phyloP scores from a whole-genome alignment of 1,284 basidiomycete genomes.

The Trichosporon asahii region DNA sequence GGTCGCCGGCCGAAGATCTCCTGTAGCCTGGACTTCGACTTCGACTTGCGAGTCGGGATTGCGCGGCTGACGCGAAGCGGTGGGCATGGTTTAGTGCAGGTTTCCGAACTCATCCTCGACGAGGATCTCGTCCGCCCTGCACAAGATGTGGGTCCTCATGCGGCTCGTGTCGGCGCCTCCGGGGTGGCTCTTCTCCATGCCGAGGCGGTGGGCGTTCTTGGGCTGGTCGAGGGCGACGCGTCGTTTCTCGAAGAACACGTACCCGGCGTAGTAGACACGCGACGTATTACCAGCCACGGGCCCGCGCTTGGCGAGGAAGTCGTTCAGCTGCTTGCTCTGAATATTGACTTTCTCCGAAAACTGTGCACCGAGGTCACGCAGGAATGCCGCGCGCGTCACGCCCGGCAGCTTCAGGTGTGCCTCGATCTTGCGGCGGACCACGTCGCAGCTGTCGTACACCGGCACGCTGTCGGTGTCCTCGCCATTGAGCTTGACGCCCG shows the following conservation, averaged over 20 bases:
- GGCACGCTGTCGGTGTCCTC: slow-evolving; percentile 6
- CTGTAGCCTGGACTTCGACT: not conserved
- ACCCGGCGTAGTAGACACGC: slow-evolving; percentile 14
- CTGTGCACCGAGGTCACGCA: slow-evolving; percentile 4
- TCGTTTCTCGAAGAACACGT: slow-evolving; percentile 17
- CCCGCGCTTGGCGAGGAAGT: slow-evolving; percentile 11
- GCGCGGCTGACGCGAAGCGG: not conserved
- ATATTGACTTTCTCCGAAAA: not conserved
- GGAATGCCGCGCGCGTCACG: slow-evolving; percentile 11
- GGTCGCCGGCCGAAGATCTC: not conserved
- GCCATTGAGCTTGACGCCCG: slow-evolving; percentile 1
- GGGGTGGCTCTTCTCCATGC: slow-evolving; percentile 13
- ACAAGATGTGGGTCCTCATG: not conserved
- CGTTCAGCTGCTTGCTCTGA: slow-evolving; percentile 17
- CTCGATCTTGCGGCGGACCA: slow-evolving; percentile 11
- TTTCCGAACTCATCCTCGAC: slow-evolving; percentile 3
- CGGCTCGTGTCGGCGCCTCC: not conserved
- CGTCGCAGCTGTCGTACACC: slow-evolving; percentile 14
- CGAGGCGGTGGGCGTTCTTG: slow-evolving; percentile 6
- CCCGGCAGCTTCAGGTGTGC: slow-evolving; percentile 6
- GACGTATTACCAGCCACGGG: slow-evolving; percentile 12
- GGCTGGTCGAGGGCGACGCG: slow-evolving; percentile 7
- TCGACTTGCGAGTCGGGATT: not conserved
- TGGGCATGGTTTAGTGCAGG: not conserved
- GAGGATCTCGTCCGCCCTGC: not conserved